A percentile compares a stretch with the other conserved stretches of the same genome.
Conservation (phyloP, 176 grass and related monocot genomes). For the Oryza meyeriana region DNA sequence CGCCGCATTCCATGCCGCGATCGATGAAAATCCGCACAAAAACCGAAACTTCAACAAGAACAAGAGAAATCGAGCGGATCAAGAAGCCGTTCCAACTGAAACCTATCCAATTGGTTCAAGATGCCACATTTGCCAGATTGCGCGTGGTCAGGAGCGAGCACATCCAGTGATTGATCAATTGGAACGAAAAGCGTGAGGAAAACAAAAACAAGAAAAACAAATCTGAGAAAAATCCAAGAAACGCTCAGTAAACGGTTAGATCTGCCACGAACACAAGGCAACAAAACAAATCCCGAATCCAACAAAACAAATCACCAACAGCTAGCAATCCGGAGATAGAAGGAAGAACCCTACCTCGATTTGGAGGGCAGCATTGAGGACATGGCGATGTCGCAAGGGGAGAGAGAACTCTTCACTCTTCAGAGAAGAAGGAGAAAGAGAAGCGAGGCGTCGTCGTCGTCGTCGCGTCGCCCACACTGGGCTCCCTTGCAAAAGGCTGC, state of each 20-base stretch:
- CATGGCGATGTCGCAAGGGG: not conserved
- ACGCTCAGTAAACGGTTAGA: not conserved
- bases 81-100: not conserved
- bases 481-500: conserved; percentile 31
- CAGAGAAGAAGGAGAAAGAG: not conserved
- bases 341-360: conserved; percentile 36
- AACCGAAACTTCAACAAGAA: not conserved
- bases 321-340: not conserved
- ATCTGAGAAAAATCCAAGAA: not conserved
- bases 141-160: not conserved
- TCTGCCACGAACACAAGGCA: not conserved
- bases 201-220: not conserved
- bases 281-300: not conserved
- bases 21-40: not conserved
- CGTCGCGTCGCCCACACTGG: conserved; percentile 12
- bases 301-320: not conserved
- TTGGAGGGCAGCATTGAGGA: conserved; percentile 63
- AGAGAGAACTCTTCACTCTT: not conserved
- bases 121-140: not conserved
- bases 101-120: not conserved
- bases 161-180: not conserved
- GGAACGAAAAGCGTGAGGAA: not conserved
- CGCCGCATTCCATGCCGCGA: not conserved
- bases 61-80: not conserved
- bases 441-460: not conserved